phyloP scores from a whole-genome alignment of 345 rosid genomes.

The Aurinia saxatilis region DNA sequence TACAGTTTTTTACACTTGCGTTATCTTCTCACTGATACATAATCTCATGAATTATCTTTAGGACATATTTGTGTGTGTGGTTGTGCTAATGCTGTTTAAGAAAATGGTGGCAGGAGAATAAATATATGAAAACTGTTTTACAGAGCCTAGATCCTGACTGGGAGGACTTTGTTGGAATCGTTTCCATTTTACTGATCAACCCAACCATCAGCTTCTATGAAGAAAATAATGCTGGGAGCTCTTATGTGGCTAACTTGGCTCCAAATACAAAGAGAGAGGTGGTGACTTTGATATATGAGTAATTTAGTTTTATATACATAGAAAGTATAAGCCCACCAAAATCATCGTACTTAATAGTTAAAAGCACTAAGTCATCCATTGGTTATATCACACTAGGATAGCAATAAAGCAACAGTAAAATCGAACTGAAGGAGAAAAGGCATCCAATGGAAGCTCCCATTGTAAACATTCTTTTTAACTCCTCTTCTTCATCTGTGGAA shows the following conservation, averaged over 20 bases:
- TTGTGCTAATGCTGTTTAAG: not conserved
- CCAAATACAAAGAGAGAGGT: slow-evolving; percentile 69
- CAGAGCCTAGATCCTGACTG: slow-evolving; percentile 85
- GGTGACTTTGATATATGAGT: too few relatives aligned
- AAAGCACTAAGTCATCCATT: too few relatives aligned
- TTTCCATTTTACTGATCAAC: slow-evolving; percentile 60
- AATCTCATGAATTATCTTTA: too few relatives aligned
- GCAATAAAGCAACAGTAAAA: slow-evolving; percentile 26
- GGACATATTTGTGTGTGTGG: not conserved
- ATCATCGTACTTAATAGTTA: too few relatives aligned
- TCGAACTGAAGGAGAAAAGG: slow-evolving; percentile 34
- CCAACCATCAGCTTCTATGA: slow-evolving; percentile 78
- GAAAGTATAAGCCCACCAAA: too few relatives aligned
- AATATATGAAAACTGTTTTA: slow-evolving; percentile 30
- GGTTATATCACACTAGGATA: too few relatives aligned
- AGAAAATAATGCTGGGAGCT: slow-evolving; percentile 81
- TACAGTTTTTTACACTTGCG: too few relatives aligned
- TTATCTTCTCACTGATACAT: too few relatives aligned
- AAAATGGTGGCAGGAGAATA: slow-evolving; percentile 57
- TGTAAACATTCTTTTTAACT: slow-evolving; percentile 31
- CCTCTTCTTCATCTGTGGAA: not conserved
- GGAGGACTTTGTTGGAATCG: slow-evolving; percentile 82
- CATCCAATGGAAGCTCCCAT: slow-evolving; percentile 47
- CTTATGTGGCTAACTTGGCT: slow-evolving; percentile 79
- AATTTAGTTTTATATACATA: too few relatives aligned